Evolutionary conservation across 1,139 yeast species (phyloP).

Genomic region (Zygosaccharomyces pseudobailii): DNA sequence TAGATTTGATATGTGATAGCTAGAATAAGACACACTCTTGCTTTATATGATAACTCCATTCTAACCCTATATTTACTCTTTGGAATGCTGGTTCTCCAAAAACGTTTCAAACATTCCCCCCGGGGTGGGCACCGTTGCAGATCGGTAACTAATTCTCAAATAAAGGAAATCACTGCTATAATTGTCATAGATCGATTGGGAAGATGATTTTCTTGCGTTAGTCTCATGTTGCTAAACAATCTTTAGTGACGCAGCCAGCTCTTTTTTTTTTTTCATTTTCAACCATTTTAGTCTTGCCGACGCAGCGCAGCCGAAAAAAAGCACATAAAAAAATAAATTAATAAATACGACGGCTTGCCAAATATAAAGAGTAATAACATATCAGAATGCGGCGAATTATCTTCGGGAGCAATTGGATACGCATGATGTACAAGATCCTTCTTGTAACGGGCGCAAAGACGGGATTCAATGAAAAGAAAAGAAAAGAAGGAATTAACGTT

Average conservation of each 20-base stretch:
- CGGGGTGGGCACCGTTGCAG: conserved; percentile 2
- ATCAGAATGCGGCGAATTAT: neutral
- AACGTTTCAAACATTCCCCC: neutral
- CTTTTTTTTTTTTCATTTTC: neutral
- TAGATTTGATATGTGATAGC: neutral
- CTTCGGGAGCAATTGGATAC: neutral
- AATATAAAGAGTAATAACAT: neutral
- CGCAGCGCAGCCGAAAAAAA: neutral
- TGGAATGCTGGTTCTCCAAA: conserved; percentile 8
- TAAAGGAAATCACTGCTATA: neutral
- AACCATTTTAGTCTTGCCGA: neutral
- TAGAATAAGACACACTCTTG: neutral
- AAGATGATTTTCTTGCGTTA: neutral
- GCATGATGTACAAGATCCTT: no score
- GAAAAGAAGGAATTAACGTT: neutral
- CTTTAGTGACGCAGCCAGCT: neutral
- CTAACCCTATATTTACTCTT: neutral
- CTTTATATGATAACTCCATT: neutral
- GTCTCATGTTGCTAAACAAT: neutral
- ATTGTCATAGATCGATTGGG: neutral
- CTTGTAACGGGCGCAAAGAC: neutral
- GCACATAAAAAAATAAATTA: neutral
- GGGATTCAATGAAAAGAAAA: neutral
- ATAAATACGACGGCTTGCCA: conserved; percentile 4
- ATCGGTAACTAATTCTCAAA: conserved; percentile 3